These are phyloP conservation scores for Arbutus unedo DNA, from an alignment of 148 eudicot genomes.

Conservation along the genomic window DNA sequence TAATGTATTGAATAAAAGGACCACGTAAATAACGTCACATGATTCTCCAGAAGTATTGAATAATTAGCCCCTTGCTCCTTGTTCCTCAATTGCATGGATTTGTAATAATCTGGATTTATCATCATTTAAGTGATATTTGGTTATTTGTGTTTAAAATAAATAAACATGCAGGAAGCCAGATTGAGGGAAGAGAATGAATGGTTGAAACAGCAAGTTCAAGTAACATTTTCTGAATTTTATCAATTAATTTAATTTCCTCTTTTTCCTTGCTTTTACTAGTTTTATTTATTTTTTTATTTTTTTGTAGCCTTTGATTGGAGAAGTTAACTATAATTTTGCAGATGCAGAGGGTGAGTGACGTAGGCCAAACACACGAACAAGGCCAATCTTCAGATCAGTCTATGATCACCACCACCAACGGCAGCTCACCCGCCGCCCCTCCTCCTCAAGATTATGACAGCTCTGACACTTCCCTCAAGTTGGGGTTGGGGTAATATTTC, in stretches of 20 bases:
- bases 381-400: conserved; percentile 22
- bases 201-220: conserved; percentile 24
- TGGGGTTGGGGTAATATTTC: conserved; percentile 14
- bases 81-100: background rate
- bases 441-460: conserved; percentile 15
- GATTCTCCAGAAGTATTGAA: background rate
- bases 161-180: conserved; percentile 14
- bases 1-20: background rate
- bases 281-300: background rate
- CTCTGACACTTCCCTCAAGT: conserved; percentile 24
- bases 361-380: conserved; percentile 12
- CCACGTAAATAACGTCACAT: background rate
- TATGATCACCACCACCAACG: conserved; percentile 12
- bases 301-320: background rate
- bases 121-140: background rate
- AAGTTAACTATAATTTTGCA: background rate
- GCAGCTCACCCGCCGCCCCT: conserved; percentile 16
- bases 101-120: too few species aligned
- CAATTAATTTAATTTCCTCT: background rate
- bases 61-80: background rate
- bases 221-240: background rate
- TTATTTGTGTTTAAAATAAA: background rate
- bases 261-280: background rate
- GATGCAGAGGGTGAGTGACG: conserved; percentile 5
- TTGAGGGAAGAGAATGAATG: conserved; percentile 18